Evolutionary conservation across 2,329 filamentous ascomycete species (phyloP).

Genomic region (Stylonectria norvegica): DNA sequence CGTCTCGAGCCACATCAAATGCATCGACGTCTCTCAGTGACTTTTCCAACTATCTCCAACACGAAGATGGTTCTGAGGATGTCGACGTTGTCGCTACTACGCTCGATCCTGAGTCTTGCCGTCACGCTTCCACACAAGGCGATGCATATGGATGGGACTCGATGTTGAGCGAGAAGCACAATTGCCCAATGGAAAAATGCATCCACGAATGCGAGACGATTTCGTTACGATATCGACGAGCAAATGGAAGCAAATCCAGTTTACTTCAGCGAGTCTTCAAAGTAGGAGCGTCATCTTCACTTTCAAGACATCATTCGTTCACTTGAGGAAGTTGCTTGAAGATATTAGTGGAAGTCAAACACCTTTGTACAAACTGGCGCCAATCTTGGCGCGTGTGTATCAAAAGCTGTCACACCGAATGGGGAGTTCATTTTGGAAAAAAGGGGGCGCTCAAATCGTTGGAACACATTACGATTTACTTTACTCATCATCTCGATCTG

Average conservation of each 20-base stretch:
- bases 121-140: constrained; percentile 14
- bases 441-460: no score
- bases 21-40: constrained; percentile 26
- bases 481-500: no score
- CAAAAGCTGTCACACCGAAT: no score
- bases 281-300: constrained; percentile 19
- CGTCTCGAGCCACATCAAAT: constrained; percentile 1
- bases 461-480: no score
- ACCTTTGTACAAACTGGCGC: no score
- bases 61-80: constrained; percentile 22
- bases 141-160: constrained; percentile 55
- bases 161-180: constrained; percentile 29
- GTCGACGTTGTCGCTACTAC: constrained; percentile 9
- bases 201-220: constrained; percentile 15
- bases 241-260: constrained; percentile 24
- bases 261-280: constrained; percentile 25
- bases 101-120: constrained; percentile 12
- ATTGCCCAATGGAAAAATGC: neutral
- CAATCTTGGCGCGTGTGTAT: no score
- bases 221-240: constrained; percentile 20
- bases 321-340: constrained; percentile 3
- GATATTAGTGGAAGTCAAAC: no score
- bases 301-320: constrained; percentile 14
- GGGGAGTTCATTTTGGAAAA: no score
- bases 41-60: constrained; percentile 40